Evolutionary conservation across 192 early-diverging fungal genomes (phyloP).

Genomic region (Coemansia sp.): DNA sequence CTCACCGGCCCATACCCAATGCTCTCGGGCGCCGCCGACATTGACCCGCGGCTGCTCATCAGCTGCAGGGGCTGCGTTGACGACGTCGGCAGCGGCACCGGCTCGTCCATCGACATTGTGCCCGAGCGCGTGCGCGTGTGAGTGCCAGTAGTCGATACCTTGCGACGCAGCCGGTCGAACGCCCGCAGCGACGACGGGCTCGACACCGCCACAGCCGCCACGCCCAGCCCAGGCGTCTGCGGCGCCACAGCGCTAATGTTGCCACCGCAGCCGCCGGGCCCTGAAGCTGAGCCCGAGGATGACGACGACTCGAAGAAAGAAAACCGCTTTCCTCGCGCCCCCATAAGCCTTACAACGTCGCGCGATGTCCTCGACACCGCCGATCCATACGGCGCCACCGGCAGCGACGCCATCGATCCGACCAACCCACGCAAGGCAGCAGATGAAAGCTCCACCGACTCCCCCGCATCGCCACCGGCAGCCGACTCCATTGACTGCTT

Average conservation of each 20-base stretch:
- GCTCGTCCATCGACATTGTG: constrained; percentile 47
- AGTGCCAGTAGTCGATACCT: constrained; percentile 53
- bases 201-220: constrained; percentile 17
- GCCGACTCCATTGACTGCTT: constrained; percentile 47
- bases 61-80: not conserved
- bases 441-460: constrained; percentile 2
- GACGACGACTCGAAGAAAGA: constrained; percentile 48
- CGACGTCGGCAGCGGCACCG: not conserved
- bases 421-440: constrained; percentile 47
- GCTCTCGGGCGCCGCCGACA: constrained; percentile 16
- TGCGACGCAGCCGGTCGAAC: constrained; percentile 56
- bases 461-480: constrained; percentile 2
- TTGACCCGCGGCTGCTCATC: constrained; percentile 22
- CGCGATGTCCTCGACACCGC: constrained; percentile 49
- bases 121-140: constrained; percentile 49
- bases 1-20: constrained; percentile 3
- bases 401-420: constrained; percentile 54
- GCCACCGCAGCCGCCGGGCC: constrained; percentile 12
- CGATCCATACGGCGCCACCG: constrained; percentile 27
- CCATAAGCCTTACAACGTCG: constrained; percentile 57
- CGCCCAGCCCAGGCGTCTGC: constrained; percentile 6
- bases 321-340: constrained; percentile 55
- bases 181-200: constrained; percentile 54
- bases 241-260: not conserved
- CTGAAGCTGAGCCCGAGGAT: not conserved